These are phyloP conservation scores for Populus alba DNA, from an alignment of 345 rosid genomes.

Conservation along the genomic window DNA sequence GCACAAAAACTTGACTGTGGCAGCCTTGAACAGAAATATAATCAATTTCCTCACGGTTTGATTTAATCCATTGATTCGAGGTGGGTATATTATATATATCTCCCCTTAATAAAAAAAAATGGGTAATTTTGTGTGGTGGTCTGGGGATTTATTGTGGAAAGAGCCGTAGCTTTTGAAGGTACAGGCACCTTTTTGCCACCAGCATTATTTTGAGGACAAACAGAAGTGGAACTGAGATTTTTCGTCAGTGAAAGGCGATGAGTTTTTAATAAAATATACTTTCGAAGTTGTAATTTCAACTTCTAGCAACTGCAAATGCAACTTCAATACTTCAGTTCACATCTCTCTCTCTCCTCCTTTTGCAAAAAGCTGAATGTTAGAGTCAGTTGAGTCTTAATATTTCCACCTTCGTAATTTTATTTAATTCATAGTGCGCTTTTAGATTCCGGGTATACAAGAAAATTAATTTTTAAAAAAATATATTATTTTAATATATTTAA, in stretches of 20 bases:
- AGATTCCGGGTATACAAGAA: no score
- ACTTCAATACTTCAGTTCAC: not conserved
- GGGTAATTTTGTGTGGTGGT: not conserved
- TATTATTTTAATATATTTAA: no score
- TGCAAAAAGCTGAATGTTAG: not conserved
- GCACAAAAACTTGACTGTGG: not conserved
- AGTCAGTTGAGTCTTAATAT: not conserved
- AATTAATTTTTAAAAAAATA: no score
- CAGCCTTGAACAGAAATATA: not conserved
- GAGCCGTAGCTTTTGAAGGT: slow-evolving; percentile 11
- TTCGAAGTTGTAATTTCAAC: not conserved
- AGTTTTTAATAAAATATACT: not conserved
- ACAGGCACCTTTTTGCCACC: not conserved
- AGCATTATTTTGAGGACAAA: not conserved
- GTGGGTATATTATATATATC: not conserved
- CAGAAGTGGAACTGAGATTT: not conserved
- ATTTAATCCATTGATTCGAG: not conserved
- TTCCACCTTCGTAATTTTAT: not conserved
- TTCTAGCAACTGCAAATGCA: not conserved
- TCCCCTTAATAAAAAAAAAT: not conserved
- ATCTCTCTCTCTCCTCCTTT: not conserved
- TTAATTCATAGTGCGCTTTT: not conserved
- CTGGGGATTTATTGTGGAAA: not conserved
- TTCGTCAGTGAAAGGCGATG: not conserved
- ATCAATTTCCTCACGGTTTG: not conserved